phyloP scores from a whole-genome alignment of 345 rosid species.

The Trapa bicornis region DNA sequence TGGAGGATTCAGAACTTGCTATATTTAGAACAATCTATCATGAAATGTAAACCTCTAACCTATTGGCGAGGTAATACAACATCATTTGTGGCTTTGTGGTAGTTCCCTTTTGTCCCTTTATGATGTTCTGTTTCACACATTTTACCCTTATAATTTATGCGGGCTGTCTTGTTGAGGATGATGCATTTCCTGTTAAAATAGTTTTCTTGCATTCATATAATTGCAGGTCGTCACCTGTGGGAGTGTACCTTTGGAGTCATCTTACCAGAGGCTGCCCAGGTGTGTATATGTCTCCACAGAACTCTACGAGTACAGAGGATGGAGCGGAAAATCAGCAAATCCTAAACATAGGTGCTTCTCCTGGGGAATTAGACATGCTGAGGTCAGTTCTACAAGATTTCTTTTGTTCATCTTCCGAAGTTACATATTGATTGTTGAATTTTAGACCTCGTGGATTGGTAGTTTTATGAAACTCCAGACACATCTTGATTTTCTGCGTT shows the following conservation, averaged over 20 bases:
- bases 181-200: background rate
- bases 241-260: slow-evolving; percentile 69
- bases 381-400: slow-evolving; percentile 33
- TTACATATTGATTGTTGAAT: background rate
- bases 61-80: too few species aligned
- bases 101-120: background rate
- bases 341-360: slow-evolving; percentile 68
- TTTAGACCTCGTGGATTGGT: background rate
- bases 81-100: background rate
- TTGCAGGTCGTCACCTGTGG: slow-evolving; percentile 94
- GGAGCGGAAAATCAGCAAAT: slow-evolving; percentile 63
- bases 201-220: background rate
- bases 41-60: too few species aligned
- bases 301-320: slow-evolving; percentile 63
- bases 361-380: slow-evolving; percentile 80
- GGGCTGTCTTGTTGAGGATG: background rate
- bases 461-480: background rate
- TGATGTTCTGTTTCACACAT: background rate
- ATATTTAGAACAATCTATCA: too few species aligned
- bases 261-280: slow-evolving; percentile 66
- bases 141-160: too few species aligned
- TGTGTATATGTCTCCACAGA: slow-evolving; percentile 80
- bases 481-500: too few species aligned
- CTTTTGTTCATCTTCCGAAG: background rate
- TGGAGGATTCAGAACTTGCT: too few species aligned